A percentile compares a stretch with the other conserved stretches of the same genome.
phyloP scores from a whole-genome alignment of 148 eudicot genomes.

The Vaccinium vitisidaea region DNA sequence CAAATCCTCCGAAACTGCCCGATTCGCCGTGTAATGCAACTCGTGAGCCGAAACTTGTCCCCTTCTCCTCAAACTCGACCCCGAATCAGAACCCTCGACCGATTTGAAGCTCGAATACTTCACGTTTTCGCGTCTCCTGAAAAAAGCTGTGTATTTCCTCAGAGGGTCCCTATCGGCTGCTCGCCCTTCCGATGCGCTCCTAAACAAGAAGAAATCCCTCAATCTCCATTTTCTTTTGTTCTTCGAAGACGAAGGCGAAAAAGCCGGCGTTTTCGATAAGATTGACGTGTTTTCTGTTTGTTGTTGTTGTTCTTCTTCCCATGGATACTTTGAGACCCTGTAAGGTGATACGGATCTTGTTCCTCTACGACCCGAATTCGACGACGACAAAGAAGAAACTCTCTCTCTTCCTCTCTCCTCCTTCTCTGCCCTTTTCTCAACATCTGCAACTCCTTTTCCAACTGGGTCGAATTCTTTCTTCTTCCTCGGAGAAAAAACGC shows the following conservation, averaged over 20 bases:
- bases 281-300: not conserved
- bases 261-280: not conserved
- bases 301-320: conserved; percentile 48
- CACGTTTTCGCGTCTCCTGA: conserved; percentile 38
- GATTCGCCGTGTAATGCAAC: conserved; percentile 58
- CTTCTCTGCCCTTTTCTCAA: not conserved
- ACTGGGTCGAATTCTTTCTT: not conserved
- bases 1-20: conserved; percentile 63
- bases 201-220: conserved; percentile 65
- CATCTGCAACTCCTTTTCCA: not conserved
- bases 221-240: conserved; percentile 55
- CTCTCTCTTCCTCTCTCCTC: conserved; percentile 29
- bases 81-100: conserved; percentile 17
- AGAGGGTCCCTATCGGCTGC: conserved; percentile 53
- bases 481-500: not conserved
- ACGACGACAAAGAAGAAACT: conserved; percentile 12
- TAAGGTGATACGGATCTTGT: conserved; percentile 58
- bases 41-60: conserved; percentile 62
- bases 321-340: conserved; percentile 42
- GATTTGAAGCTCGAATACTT: conserved; percentile 42
- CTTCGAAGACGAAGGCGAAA: conserved; percentile 23
- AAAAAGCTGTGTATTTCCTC: conserved; percentile 43
- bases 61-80: conserved; percentile 31
- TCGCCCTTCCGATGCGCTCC: conserved; percentile 83
- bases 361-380: conserved; percentile 28